Conservation (phyloP, 2,329 filamentous ascomycete genomes). For the Talaromyces sp. region DNA sequence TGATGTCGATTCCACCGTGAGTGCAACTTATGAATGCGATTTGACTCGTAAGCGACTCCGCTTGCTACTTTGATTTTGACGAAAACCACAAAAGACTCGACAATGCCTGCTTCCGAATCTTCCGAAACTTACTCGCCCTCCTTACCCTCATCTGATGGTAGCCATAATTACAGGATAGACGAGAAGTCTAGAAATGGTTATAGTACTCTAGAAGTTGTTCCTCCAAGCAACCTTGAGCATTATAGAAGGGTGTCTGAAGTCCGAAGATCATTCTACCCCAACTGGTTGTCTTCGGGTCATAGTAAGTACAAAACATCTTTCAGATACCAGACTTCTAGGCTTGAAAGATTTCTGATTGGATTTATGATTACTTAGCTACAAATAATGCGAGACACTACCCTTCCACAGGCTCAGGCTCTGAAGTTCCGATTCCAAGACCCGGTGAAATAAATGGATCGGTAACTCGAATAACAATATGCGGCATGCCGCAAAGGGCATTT, state of each 20-base stretch:
- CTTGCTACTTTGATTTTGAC: neutral
- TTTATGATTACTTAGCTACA: neutral
- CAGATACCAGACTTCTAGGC: neutral
- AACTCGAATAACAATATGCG: conserved; percentile 4
- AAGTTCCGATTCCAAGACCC: neutral
- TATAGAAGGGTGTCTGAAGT: conserved; percentile 9
- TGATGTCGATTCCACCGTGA: neutral
- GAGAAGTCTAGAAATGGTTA: neutral
- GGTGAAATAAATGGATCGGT: neutral
- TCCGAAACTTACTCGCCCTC: neutral
- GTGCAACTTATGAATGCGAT: neutral
- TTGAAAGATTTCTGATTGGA: neutral
- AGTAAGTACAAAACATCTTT: neutral
- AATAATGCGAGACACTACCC: neutral
- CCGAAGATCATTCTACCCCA: neutral
- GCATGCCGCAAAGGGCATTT: conserved; percentile 7
- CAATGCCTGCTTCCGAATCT: neutral
- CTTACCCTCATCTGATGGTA: neutral
- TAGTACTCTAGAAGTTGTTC: conserved; percentile 14
- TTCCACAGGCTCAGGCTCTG: neutral
- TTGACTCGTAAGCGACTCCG: neutral
- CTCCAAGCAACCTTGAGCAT: conserved; percentile 1
- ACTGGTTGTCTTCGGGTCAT: neutral
- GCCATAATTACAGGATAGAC: neutral
- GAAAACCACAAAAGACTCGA: neutral